Conservation (phyloP, 768 basidiomycete genomes). For the Flagelloscypha sp. region DNA sequence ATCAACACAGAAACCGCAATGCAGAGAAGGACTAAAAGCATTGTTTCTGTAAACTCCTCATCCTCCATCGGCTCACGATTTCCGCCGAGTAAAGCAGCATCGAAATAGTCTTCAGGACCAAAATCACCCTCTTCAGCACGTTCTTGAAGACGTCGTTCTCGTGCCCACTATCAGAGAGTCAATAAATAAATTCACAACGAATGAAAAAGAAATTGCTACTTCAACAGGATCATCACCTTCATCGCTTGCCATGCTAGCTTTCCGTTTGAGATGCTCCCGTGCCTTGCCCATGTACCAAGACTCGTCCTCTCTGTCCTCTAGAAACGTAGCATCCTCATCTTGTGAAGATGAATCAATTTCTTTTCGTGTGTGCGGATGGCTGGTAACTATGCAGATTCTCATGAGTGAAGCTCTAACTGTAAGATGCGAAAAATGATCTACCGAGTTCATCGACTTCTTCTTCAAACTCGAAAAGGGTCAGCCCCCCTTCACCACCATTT, state of each 20-base stretch:
- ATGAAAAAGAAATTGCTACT: slow-evolving; percentile 29
- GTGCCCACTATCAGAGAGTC: slow-evolving; percentile 62
- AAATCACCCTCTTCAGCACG: slow-evolving; percentile 67
- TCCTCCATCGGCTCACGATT: slow-evolving; percentile 53
- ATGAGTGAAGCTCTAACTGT: too few relatives aligned
- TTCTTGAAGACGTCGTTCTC: slow-evolving; percentile 63
- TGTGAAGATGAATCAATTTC: too few relatives aligned
- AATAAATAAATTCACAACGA: slow-evolving; percentile 3
- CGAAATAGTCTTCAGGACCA: slow-evolving; percentile 79
- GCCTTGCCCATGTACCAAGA: slow-evolving; percentile 82
- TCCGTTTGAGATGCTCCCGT: slow-evolving; percentile 64
- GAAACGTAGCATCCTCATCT: slow-evolving; percentile 26
- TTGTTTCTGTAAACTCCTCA: slow-evolving; percentile 74
- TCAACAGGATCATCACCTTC: slow-evolving; percentile 71
- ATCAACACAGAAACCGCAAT: slow-evolving; percentile 65
- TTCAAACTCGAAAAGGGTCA: slow-evolving; percentile 58
- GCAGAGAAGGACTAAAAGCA: slow-evolving; percentile 68
- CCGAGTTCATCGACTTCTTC: slow-evolving; percentile 38
- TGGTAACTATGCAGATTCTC: too few relatives aligned
- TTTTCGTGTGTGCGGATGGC: too few relatives aligned
- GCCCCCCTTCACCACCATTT: slow-evolving; percentile 59
- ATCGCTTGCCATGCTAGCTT: slow-evolving; percentile 26
- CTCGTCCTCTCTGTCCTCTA: slow-evolving; percentile 53
- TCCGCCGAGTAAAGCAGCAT: slow-evolving; percentile 52
- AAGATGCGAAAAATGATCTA: slow-evolving; percentile 8